These are phyloP conservation scores for Cryphonectria parasitica DNA, from an alignment of 2,329 filamentous ascomycete genomes.

Conservation along the genomic window DNA sequence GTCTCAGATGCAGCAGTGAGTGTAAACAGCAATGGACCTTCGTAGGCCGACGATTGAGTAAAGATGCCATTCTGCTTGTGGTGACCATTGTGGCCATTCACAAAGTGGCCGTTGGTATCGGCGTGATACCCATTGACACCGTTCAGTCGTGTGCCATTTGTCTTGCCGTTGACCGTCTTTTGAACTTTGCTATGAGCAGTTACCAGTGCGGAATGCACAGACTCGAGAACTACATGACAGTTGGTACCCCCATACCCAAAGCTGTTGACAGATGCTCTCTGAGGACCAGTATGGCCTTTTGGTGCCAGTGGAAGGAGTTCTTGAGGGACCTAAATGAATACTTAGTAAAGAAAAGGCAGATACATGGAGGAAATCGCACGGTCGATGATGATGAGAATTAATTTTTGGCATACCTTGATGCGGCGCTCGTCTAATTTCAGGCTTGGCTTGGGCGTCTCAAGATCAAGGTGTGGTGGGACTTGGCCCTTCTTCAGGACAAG, in stretches of 20 bases:
- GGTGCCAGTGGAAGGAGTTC: constrained; percentile 6
- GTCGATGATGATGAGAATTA: background rate
- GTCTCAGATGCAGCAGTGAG: constrained; percentile 11
- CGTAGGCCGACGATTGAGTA: background rate
- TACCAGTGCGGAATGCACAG: constrained; percentile 4
- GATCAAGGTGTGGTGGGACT: constrained; percentile 43
- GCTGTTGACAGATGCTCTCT: constrained; percentile 24
- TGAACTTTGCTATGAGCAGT: background rate
- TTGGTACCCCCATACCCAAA: constrained; percentile 33
- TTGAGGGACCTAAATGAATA: background rate
- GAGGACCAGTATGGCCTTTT: constrained; percentile 2
- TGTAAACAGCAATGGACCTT: constrained; percentile 1
- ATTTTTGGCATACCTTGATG: background rate
- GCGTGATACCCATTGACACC: background rate
- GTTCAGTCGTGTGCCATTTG: background rate
- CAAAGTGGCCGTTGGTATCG: background rate
- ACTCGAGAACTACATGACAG: constrained; percentile 11
- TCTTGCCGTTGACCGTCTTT: background rate
- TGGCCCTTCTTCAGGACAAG: constrained; percentile 40
- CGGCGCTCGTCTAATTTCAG: constrained; percentile 1
- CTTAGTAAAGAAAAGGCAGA: background rate
- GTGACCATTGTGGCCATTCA: background rate
- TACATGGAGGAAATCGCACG: background rate
- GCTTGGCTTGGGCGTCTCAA: constrained; percentile 34
- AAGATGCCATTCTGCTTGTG: background rate